Base-by-base conservation (phyloP, 2,329 filamentous ascomycete species). In the Penicillium sp. region DNA sequence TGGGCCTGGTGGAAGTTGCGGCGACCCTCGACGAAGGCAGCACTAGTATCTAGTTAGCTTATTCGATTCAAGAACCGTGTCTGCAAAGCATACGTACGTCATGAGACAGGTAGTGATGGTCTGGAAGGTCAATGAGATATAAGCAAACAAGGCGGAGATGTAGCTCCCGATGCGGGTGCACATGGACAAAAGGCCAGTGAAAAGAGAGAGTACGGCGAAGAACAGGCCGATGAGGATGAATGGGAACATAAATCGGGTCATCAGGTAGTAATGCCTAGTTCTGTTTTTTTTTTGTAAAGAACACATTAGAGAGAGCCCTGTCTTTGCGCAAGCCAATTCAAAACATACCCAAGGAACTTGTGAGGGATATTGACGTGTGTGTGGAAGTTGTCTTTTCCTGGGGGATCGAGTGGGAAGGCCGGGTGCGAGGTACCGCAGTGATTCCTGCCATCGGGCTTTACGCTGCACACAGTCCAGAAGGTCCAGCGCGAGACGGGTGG, bases 171-270 rank as follows among this genome's bases (percentile, higher is more conserved):
- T 71, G 49, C 78, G 75, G 4, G 77, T 75, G 65, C 79, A 82
- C 35, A 79, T 68, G 18, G 74, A 71, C 47, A 76, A 59, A 7
- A 75, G 58, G 7, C 78, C 75, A 25, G 70, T 69, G 51, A 78
- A 65, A 13, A 79, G 68, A 2, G 74, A 71, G 47, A 66, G 54
- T 12, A 73, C 70, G 40, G 67, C 81, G 69, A 95, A 93, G 77
- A 95, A 83, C 32, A 96, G 80, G 15, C 84, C 82, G 58, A 97
- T 85, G 49, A 97, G 76, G 75, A 88, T 88, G 72, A 95, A 93
- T 32, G 91, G 89, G 81, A 92, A 97, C 70, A 89, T 87, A 75
- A 96, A 95, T 35, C 92, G 83, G 75, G 89, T 95, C 66, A 93
- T 79, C 72, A 90, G 89, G 75, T 80, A 97, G 77, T 84, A 95